Evolutionary conservation across 2,329 filamentous ascomycete genomes (phyloP).

Genomic region (Aspergillus thermomutatus): DNA sequence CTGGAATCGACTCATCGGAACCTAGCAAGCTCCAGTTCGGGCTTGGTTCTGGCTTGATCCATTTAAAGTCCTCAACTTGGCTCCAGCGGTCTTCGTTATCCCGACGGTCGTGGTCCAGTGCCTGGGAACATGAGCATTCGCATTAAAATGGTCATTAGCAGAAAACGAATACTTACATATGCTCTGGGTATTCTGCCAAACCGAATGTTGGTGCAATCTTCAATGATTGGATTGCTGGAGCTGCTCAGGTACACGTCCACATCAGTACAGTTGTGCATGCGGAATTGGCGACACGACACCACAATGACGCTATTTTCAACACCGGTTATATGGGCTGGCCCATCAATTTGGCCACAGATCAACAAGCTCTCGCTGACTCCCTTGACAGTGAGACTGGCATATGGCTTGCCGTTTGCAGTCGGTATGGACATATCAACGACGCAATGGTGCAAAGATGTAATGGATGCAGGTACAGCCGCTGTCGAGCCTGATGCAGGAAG

Average conservation of each 20-base stretch:
- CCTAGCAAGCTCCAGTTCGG: constrained; percentile 80
- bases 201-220: constrained; percentile 73
- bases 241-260: constrained; percentile 83
- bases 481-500: constrained; percentile 68
- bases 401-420: constrained; percentile 55
- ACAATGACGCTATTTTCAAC: constrained; percentile 72
- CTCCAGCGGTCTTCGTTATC: constrained; percentile 69
- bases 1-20: constrained; percentile 56
- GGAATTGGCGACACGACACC: constrained; percentile 78
- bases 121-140: constrained; percentile 18
- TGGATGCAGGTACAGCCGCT: constrained; percentile 69
- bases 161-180: constrained; percentile 57
- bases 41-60: constrained; percentile 80
- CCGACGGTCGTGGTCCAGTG: constrained; percentile 28
- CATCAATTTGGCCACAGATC: constrained; percentile 72
- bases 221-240: constrained; percentile 84
- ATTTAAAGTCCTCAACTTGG: constrained; percentile 95
- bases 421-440: constrained; percentile 78
- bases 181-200: constrained; percentile 71
- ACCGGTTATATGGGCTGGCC: constrained; percentile 78
- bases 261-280: constrained; percentile 82
- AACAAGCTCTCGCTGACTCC: constrained; percentile 69
- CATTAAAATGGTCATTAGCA: too few species aligned
- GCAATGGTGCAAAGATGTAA: constrained; percentile 67
- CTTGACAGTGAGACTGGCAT: constrained; percentile 68